Conservation (phyloP, 2,329 filamentous ascomycete genomes). For the Metarhizium anisopliae region DNA sequence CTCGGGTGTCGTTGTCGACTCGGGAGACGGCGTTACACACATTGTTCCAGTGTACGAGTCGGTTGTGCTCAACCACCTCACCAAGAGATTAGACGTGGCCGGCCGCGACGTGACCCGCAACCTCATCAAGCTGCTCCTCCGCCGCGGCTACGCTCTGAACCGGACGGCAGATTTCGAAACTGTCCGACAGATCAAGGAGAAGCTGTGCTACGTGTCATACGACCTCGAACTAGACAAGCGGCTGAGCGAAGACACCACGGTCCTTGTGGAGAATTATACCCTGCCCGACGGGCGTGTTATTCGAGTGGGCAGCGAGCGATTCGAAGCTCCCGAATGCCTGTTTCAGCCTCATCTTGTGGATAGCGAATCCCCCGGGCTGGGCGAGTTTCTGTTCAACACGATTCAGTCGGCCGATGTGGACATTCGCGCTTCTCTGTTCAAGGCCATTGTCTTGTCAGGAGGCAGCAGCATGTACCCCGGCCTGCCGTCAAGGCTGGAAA, state of each 20-base stretch:
- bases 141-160: conserved; percentile 93
- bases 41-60: conserved; percentile 98
- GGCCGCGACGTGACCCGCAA: conserved; percentile 98
- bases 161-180: conserved; percentile 98
- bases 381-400: conserved; percentile 97
- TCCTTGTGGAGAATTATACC: conserved; percentile 95
- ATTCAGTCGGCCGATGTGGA: conserved; percentile 95
- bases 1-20: conserved; percentile 96
- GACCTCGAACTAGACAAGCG: conserved; percentile 94
- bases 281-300: conserved; percentile 94
- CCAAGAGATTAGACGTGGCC: conserved; percentile 85
- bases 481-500: conserved; percentile 86
- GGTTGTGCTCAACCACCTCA: conserved; percentile 94
- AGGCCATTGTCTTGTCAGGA: conserved; percentile 92
- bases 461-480: conserved; percentile 99
- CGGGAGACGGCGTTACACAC: conserved; percentile 95
- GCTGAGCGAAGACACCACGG: conserved; percentile 93
- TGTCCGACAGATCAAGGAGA: conserved; percentile 98
- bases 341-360: conserved; percentile 98
- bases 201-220: conserved; percentile 98
- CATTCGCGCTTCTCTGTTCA: conserved; percentile 87
- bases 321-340: conserved; percentile 94
- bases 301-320: conserved; percentile 90
- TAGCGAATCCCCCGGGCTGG: conserved; percentile 92
- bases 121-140: conserved; percentile 86